These are phyloP conservation scores for Calonectria pseudoturangicola DNA, from an alignment of 2,329 filamentous ascomycete genomes.

Conservation along the genomic window DNA sequence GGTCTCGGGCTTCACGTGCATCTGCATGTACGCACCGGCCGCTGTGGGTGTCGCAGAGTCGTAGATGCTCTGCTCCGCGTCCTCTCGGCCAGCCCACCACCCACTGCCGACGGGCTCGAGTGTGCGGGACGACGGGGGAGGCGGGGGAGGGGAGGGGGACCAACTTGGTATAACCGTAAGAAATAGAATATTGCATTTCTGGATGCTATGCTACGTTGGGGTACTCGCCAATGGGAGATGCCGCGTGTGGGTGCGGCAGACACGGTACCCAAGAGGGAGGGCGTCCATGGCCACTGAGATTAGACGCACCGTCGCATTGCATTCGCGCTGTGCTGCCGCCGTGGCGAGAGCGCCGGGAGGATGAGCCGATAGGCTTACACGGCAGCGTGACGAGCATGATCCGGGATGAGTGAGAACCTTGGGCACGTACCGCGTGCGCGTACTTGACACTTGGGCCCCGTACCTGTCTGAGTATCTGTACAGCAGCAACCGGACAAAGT, in stretches of 20 bases:
- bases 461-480: slow-evolving; percentile 10
- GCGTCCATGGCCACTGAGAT: slow-evolving; percentile 3
- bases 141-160: neutral
- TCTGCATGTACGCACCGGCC: neutral
- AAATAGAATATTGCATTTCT: neutral
- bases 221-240: neutral
- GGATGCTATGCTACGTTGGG: slow-evolving; percentile 7
- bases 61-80: neutral
- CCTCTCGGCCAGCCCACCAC: neutral
- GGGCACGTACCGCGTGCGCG: neutral
- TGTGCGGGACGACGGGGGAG: neutral
- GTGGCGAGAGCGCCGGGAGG: slow-evolving; percentile 3
- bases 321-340: slow-evolving; percentile 14
- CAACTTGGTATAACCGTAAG: slow-evolving; percentile 8
- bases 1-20: neutral
- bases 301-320: slow-evolving; percentile 20
- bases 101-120: neutral
- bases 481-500: neutral
- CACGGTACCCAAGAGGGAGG: slow-evolving; percentile 8
- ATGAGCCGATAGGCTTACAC: slow-evolving; percentile 31
- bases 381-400: slow-evolving; percentile 7
- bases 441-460: slow-evolving; percentile 10
- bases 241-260: neutral
- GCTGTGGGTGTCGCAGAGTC: neutral
- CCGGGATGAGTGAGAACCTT: slow-evolving; percentile 7